Evolutionary conservation across 192 early-diverging fungal genomes (phyloP).

Genomic region (Entrophospora sp.): DNA sequence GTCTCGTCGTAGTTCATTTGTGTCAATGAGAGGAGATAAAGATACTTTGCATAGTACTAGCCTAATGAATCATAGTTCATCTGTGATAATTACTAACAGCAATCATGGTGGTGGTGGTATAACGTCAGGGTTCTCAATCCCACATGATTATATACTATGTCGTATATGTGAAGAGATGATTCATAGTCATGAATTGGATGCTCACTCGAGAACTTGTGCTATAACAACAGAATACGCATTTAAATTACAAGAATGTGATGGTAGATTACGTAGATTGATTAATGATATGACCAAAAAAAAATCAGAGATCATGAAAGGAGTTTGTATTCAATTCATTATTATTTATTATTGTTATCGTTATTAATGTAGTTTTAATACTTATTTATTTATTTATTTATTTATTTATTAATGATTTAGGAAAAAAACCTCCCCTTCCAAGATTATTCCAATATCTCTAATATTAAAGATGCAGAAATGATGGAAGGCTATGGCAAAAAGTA

Average conservation of each 20-base stretch:
- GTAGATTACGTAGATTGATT: constrained; percentile 44
- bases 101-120: too few species aligned
- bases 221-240: constrained; percentile 62
- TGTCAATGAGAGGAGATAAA: neutral
- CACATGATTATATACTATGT: constrained; percentile 49
- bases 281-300: constrained; percentile 37
- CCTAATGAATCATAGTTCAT: too few species aligned
- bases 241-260: constrained; percentile 48
- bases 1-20: constrained; percentile 2
- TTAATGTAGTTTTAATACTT: too few species aligned
- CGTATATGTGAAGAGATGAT: constrained; percentile 80
- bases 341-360: too few species aligned
- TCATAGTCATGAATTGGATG: constrained; percentile 48
- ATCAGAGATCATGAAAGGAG: constrained; percentile 32
- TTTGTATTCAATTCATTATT: constrained; percentile 28
- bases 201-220: constrained; percentile 71
- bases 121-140: neutral
- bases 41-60: too few species aligned
- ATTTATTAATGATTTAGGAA: constrained; percentile 33
- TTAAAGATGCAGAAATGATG: constrained; percentile 33
- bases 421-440: constrained; percentile 31
- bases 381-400: too few species aligned
- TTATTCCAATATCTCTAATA: constrained; percentile 31
- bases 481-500: constrained; percentile 10
- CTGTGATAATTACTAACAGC: too few species aligned